Conservation (phyloP, 2,329 filamentous ascomycete genomes). For the Chrysoporthe deuterocubensis region DNA sequence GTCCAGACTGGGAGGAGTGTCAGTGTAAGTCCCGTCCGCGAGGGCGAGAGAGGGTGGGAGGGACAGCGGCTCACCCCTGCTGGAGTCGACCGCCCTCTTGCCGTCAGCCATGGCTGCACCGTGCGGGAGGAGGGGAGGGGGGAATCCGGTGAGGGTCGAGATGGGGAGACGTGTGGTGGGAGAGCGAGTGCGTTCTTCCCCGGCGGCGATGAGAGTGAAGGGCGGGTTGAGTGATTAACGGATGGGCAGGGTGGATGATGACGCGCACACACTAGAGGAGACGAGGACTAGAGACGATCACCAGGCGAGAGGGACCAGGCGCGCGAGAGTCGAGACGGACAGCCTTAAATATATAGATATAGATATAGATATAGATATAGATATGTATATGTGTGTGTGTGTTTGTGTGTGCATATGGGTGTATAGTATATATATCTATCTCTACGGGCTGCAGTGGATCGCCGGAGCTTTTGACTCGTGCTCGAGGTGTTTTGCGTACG, state of each 20-base stretch:
- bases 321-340: background rate
- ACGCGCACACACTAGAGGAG: background rate
- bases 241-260: background rate
- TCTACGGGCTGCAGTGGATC: background rate
- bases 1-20: constrained; percentile 70
- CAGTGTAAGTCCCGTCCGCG: too few species aligned
- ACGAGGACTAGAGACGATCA: background rate
- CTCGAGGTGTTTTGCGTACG: background rate
- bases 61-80: constrained; percentile 54
- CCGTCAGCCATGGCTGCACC: constrained; percentile 37
- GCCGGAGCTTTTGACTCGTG: background rate
- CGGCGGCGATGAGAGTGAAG: background rate
- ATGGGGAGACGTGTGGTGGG: constrained; percentile 7
- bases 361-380: background rate
- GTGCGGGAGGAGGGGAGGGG: background rate
- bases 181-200: background rate
- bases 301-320: too few species aligned
- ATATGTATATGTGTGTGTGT: background rate
- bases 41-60: background rate
- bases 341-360: background rate
- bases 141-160: background rate
- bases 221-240: background rate
- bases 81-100: constrained; percentile 38
- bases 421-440: background rate
- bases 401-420: background rate